Conservation (phyloP, 768 basidiomycete genomes). For the Leccinum arenicola region DNA sequence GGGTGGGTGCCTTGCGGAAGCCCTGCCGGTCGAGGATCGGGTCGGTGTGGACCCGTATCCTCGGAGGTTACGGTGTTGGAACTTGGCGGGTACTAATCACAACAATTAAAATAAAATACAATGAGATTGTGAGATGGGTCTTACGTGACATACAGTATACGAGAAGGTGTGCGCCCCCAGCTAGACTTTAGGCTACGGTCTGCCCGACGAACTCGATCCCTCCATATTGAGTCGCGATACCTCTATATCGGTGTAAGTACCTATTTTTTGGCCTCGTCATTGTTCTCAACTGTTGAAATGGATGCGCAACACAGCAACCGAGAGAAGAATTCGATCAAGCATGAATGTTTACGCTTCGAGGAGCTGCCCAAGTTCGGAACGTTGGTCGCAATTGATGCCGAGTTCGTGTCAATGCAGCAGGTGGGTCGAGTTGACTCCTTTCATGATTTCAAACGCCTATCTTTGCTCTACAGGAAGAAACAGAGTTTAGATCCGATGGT, state of each 20-base stretch:
- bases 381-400: slow-evolving; percentile 92
- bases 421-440: slow-evolving; percentile 34
- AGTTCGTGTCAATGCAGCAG: slow-evolving; percentile 97
- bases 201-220: slow-evolving; percentile 68
- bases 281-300: not conserved
- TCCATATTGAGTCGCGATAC: slow-evolving; percentile 82
- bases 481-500: slow-evolving; percentile 92
- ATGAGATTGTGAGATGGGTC: too few species aligned
- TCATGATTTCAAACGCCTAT: not conserved
- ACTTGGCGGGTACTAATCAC: too few species aligned
- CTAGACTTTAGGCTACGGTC: slow-evolving; percentile 55
- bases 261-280: not conserved
- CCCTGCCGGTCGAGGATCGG: too few species aligned
- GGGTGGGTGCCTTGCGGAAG: too few species aligned
- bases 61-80: too few species aligned
- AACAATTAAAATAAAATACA: too few species aligned
- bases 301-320: slow-evolving; percentile 55
- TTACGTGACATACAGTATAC: slow-evolving; percentile 16
- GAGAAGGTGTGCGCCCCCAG: slow-evolving; percentile 52
- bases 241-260: slow-evolving; percentile 76
- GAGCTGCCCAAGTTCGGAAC: slow-evolving; percentile 88
- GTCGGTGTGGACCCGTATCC: too few species aligned
- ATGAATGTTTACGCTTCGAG: slow-evolving; percentile 63
- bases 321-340: slow-evolving; percentile 69
- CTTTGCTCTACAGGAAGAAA: slow-evolving; percentile 68